Percentiles rank a stretch among this genome's conserved stretches.
Evolutionary conservation across 352 stramenopile genomes (phyloP).

Genomic region (Pythium aristosporum): DNA sequence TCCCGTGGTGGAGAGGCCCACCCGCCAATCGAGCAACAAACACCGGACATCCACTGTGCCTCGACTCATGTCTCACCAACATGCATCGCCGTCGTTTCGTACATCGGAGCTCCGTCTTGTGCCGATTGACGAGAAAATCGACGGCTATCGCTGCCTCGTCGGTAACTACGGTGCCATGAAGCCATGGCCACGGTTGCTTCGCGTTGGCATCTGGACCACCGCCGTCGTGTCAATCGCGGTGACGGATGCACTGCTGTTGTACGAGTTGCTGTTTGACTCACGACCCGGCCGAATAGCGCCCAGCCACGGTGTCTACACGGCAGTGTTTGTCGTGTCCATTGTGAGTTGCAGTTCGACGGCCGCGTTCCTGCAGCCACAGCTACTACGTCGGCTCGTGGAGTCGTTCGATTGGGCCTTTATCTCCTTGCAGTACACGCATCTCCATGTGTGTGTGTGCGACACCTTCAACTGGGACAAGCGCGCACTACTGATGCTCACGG

Average conservation of each 20-base stretch:
- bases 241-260: not conserved
- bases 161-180: not conserved
- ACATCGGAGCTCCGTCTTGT: conserved; percentile 3
- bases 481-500: conserved; percentile 9
- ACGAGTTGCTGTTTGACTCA: not conserved
- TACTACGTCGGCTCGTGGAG: conserved; percentile 21
- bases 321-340: too few relatives aligned
- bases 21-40: not conserved
- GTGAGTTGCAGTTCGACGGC: not conserved
- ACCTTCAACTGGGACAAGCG: conserved; percentile 28
- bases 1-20: not conserved
- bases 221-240: not conserved
- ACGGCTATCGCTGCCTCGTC: not conserved
- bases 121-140: not conserved
- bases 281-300: too few relatives aligned
- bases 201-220: not conserved
- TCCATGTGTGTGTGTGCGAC: conserved; percentile 26
- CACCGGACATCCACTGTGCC: not conserved
- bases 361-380: conserved; percentile 19
- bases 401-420: conserved; percentile 39
- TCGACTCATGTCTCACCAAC: not conserved
- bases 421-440: conserved; percentile 30
- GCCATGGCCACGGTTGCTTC: not conserved
- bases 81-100: not conserved
- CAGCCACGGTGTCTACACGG: too few relatives aligned